Conservation (phyloP, 371 early-diverging fungal genomes). For the Mucor sp. region DNA sequence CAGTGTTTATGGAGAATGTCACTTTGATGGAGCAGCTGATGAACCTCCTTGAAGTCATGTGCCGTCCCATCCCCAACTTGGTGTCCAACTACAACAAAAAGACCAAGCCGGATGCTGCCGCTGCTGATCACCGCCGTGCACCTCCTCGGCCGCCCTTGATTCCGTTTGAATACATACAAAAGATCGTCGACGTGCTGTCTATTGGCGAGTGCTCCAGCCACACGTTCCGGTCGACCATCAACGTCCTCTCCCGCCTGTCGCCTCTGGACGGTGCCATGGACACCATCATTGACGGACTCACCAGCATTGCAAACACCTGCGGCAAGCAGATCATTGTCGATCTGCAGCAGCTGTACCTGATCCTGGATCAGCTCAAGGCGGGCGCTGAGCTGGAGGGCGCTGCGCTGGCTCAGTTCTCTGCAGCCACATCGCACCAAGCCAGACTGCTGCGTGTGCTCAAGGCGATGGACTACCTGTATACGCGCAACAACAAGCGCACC, state of each 20-base stretch:
- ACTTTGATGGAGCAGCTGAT: conserved; percentile 87
- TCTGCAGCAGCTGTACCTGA: conserved; percentile 61
- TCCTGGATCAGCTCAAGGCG: conserved; percentile 58
- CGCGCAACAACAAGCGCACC: conserved; percentile 34
- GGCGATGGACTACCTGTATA: conserved; percentile 87
- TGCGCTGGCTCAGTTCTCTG: conserved; percentile 74
- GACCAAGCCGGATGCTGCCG: conserved; percentile 8
- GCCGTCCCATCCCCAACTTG: conserved; percentile 68
- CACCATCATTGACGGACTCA: conserved; percentile 79
- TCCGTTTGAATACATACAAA: conserved; percentile 73
- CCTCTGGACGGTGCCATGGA: conserved; percentile 70
- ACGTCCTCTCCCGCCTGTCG: conserved; percentile 88
- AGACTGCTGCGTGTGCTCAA: conserved; percentile 92
- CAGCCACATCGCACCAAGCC: conserved; percentile 87
- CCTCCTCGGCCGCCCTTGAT: conserved; percentile 71
- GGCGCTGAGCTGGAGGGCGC: conserved; percentile 67
- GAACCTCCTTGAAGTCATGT: conserved; percentile 79
- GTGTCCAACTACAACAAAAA: conserved; percentile 56
- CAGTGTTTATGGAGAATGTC: conserved; percentile 74
- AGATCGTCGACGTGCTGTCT: conserved; percentile 87
- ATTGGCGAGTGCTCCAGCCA: conserved; percentile 91
- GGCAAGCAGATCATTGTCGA: conserved; percentile 71
- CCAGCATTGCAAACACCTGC: conserved; percentile 69
- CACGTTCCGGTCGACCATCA: conserved; percentile 92
- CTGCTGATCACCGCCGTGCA: neutral